These are phyloP conservation scores for Tripidium arundinaceum DNA, from an alignment of 202 grass and related monocot genomes.

Conservation along the genomic window DNA sequence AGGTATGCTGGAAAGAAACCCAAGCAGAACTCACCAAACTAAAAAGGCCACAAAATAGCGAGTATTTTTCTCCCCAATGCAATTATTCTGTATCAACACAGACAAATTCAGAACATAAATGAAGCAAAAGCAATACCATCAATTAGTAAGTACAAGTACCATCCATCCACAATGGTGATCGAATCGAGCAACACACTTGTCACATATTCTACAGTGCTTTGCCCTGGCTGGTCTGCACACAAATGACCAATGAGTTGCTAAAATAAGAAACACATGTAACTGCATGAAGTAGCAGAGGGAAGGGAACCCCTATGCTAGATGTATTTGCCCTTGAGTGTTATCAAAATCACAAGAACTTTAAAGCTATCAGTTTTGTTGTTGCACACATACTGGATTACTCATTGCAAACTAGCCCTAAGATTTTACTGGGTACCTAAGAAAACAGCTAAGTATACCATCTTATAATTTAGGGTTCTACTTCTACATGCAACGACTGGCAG, in stretches of 20 bases:
- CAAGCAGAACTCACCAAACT: constrained; percentile 68
- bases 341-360: constrained; percentile 25
- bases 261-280: constrained; percentile 34
- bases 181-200: constrained; percentile 94
- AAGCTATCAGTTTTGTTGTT: constrained; percentile 24
- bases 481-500: constrained; percentile 6
- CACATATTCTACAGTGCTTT: constrained; percentile 97
- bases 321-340: constrained; percentile 14
- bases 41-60: constrained; percentile 96
- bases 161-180: constrained; percentile 99
- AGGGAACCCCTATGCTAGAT: neutral
- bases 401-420: constrained; percentile 22
- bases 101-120: constrained; percentile 27
- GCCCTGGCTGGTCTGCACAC: constrained; percentile 91
- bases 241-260: constrained; percentile 35
- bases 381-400: neutral
- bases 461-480: neutral
- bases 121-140: constrained; percentile 30
- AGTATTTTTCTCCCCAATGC: constrained; percentile 98
- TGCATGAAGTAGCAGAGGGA: neutral
- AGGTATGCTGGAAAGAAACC: constrained; percentile 18
- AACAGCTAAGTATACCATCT: constrained; percentile 8
- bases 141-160: constrained; percentile 48
- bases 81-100: constrained; percentile 84
- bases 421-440: neutral